Evolutionary conservation across 805 yeast species (phyloP).

Genomic region (Jamesozyma hellenica): DNA sequence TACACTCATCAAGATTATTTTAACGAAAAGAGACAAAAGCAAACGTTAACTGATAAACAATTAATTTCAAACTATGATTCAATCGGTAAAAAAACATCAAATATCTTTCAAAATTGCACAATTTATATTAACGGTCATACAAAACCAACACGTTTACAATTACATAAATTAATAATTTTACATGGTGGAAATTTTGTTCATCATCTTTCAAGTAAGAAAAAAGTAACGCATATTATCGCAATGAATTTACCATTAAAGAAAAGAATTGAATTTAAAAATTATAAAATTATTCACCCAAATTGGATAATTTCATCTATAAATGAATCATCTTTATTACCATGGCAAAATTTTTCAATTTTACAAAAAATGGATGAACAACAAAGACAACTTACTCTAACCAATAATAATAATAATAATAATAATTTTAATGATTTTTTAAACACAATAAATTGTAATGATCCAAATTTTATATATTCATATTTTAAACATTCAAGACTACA

Average conservation of each 20-base stretch:
- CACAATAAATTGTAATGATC: slow-evolving; percentile 69
- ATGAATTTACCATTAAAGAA: slow-evolving; percentile 71
- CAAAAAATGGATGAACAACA: slow-evolving; percentile 25
- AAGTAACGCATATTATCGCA: slow-evolving; percentile 80
- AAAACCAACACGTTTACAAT: slow-evolving; percentile 59
- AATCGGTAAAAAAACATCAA: neutral
- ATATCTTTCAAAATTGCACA: slow-evolving; percentile 40
- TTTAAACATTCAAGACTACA: slow-evolving; percentile 79
- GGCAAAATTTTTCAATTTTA: slow-evolving; percentile 58
- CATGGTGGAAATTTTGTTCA: slow-evolving; percentile 76
- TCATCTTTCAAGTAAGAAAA: slow-evolving; percentile 56
- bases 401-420: neutral
- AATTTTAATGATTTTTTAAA: no score
- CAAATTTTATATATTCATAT: slow-evolving; percentile 60
- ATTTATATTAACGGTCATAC: slow-evolving; percentile 89
- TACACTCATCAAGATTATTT: no score
- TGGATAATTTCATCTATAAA: slow-evolving; percentile 70
- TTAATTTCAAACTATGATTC: neutral
- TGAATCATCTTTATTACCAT: slow-evolving; percentile 40
- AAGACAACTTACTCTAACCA: neutral
- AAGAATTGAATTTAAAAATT: slow-evolving; percentile 49
- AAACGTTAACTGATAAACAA: neutral
- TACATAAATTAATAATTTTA: slow-evolving; percentile 59
- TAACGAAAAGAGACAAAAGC: no score
- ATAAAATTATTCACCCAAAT: slow-evolving; percentile 66